Evolutionary conservation across 1,139 yeast genomes (phyloP), one percentile per base, ranked within the genome.

Genomic region (Meyerozyma smithsonii): DNA sequence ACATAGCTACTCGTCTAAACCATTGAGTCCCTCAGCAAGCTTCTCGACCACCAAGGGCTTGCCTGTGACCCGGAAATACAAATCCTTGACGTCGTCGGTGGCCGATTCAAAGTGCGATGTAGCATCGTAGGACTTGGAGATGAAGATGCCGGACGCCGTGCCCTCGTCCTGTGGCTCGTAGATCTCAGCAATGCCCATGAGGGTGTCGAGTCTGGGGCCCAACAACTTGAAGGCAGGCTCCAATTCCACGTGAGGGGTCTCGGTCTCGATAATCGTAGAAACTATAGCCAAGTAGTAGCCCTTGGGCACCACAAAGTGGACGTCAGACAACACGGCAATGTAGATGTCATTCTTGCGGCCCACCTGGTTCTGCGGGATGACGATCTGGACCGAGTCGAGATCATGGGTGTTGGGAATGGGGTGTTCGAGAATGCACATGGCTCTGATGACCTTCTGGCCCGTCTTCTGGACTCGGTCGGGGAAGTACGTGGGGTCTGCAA

Each of bases 401-500:
- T 86, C 86, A 49, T 74, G 72, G 17, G 96, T 89, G 58, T 79
- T 79, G 38, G 96, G 86, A 40, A 92, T 74, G 16, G 97, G 95
- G 58, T 89, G 97, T 55, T 90, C 85, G 60, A 94, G 70, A 44
- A 92, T 76, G 61, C 97, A 89, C 74, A 94, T 90, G 42, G 97
- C 97, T 60, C 99, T 80, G 49, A 92, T 89, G 39, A 94, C 96
- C 57, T 75, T 81, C 51, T 84, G 80, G 26, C 96, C 97, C 4
- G 92, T 82, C 60, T 86, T 79, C 59, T 78, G 74, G 44, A 92
- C 97, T 64, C 80, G 83, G 35, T 84, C 87, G 2, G 97, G 97
- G 80, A 92, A 92, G 61, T 92, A 92, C 12, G 98, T 92, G 43
- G 99, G 99, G 61, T 92, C 99, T 26, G 97, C 97, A 68, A 92